Percentiles rank a stretch among this genome's conserved stretches.
Evolutionary conservation across 768 basidiomycete species (phyloP).

Genomic region (Trametes coccinea): DNA sequence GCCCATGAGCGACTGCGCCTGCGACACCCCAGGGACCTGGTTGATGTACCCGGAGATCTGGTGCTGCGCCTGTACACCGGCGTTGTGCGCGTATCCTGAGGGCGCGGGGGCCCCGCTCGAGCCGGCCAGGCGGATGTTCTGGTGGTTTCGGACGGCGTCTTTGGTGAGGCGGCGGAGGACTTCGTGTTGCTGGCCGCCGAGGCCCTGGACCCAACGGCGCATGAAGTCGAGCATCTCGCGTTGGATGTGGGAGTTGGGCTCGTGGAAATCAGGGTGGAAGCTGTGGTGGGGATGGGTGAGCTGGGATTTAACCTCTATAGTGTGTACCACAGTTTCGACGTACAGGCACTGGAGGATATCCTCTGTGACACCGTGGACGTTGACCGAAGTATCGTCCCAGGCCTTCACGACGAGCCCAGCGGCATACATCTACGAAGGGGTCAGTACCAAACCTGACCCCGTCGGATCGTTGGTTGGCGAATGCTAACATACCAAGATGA

Average conservation of each 20-base stretch:
- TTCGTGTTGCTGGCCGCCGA: slow-evolving; percentile 48
- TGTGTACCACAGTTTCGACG: slow-evolving; percentile 23
- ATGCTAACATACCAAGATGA: slow-evolving; percentile 66
- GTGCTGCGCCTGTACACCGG: slow-evolving; percentile 52
- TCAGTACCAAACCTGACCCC: too few species aligned
- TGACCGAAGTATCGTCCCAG: slow-evolving; percentile 72
- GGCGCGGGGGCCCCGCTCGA: slow-evolving; percentile 47
- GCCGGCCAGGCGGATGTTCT: slow-evolving; percentile 62
- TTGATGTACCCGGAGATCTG: slow-evolving; percentile 43
- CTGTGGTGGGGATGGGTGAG: slow-evolving; percentile 36
- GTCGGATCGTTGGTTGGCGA: too few species aligned
- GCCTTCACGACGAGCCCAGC: slow-evolving; percentile 73
- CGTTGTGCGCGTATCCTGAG: slow-evolving; percentile 47
- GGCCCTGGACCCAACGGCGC: slow-evolving; percentile 57
- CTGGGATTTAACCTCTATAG: background rate
- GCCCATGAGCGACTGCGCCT: slow-evolving; percentile 19
- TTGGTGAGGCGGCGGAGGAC: slow-evolving; percentile 61
- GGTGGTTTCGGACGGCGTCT: slow-evolving; percentile 66
- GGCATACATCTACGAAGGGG: slow-evolving; percentile 49
- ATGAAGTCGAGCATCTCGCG: slow-evolving; percentile 74
- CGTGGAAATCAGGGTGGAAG: slow-evolving; percentile 85
- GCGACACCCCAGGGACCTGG: slow-evolving; percentile 20
- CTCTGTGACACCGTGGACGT: slow-evolving; percentile 57
- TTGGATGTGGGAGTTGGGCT: slow-evolving; percentile 62
- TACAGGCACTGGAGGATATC: slow-evolving; percentile 70